Evolutionary conservation across 2,329 filamentous ascomycete genomes (phyloP).

Genomic region (Proliferodiscus dingleyae): DNA sequence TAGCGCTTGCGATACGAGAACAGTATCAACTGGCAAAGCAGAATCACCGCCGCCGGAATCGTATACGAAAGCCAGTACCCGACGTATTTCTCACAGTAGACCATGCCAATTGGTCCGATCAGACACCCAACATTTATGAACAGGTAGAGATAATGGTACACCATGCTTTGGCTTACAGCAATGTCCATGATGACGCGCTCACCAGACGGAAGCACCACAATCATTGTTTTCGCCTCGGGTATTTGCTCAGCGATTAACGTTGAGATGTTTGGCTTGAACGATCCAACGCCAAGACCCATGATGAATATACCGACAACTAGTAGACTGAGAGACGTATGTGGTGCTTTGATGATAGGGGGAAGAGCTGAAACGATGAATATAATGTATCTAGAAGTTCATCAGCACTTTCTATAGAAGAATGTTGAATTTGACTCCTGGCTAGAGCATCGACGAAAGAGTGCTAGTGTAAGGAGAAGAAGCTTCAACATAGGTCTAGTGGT

Average conservation of each 20-base stretch:
- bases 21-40: constrained; percentile 44
- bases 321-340: constrained; percentile 49
- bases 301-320: constrained; percentile 60
- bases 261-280: constrained; percentile 68
- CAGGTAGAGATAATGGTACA: constrained; percentile 68
- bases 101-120: constrained; percentile 59
- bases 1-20: too few relatives aligned
- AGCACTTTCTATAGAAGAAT: too few relatives aligned
- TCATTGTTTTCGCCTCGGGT: constrained; percentile 41
- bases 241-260: constrained; percentile 60
- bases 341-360: constrained; percentile 51
- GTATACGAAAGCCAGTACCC: constrained; percentile 71
- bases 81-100: constrained; percentile 70
- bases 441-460: too few relatives aligned
- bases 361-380: constrained; percentile 60
- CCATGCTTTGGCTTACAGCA: constrained; percentile 50
- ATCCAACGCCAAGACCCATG: constrained; percentile 63
- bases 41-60: constrained; percentile 62
- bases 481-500: too few relatives aligned
- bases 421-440: too few relatives aligned
- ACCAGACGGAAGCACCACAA: constrained; percentile 46
- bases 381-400: too few relatives aligned
- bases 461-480: too few relatives aligned
- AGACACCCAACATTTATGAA: constrained; percentile 63
- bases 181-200: constrained; percentile 58